Conservation (phyloP, 2,329 filamentous ascomycete genomes). For the Arthrobotrys sinensis region DNA sequence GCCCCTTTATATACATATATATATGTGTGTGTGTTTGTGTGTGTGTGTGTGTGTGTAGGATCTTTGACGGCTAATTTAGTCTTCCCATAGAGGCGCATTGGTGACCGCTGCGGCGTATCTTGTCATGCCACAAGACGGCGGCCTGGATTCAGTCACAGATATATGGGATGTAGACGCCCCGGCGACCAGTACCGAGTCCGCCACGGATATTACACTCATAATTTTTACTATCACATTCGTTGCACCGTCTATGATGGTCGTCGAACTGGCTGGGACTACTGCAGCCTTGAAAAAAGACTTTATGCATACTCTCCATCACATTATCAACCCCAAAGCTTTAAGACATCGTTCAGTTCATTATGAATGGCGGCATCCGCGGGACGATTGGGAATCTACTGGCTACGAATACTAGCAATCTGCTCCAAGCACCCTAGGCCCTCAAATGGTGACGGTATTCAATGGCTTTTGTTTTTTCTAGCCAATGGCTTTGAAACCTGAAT, state of each 20-base stretch:
- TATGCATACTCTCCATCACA: background rate
- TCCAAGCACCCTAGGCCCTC: too few relatives aligned
- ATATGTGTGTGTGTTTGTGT: too few relatives aligned
- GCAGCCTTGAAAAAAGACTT: background rate
- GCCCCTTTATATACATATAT: too few relatives aligned
- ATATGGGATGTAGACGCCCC: background rate
- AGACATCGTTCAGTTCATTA: constrained; percentile 1
- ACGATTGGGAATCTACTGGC: background rate
- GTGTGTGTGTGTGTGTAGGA: too few relatives aligned
- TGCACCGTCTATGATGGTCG: background rate
- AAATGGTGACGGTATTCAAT: too few relatives aligned
- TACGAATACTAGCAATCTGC: background rate
- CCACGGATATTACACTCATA: background rate
- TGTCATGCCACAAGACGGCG: background rate
- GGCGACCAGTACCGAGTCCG: background rate
- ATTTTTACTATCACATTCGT: background rate
- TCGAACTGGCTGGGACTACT: background rate
- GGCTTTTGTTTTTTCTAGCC: too few relatives aligned
- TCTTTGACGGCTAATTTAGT: too few relatives aligned
- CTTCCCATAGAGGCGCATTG: background rate
- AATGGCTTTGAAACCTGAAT: background rate
- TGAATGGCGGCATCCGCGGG: background rate
- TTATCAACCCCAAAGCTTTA: too few relatives aligned
- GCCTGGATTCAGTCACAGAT: background rate
- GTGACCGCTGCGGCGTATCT: background rate